Base-by-base conservation (phyloP, 768 basidiomycete genomes). In the Auriscalpium microsporum region DNA sequence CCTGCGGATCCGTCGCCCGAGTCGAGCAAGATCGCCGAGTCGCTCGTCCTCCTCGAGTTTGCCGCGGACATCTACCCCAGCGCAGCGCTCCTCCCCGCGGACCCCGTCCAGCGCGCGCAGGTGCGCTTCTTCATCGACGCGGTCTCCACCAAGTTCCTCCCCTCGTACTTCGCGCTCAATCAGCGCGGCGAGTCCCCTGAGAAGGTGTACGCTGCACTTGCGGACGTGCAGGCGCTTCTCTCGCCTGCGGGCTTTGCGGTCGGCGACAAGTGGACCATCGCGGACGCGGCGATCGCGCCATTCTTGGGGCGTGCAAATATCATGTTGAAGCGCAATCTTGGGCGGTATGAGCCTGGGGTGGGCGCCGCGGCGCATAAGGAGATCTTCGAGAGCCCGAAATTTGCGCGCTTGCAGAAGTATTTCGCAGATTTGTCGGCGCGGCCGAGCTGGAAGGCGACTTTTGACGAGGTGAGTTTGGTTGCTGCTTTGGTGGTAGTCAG, bases 11-110 rank as follows among this genome's bases (percentile, higher is more conserved):
- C 84, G 0, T 78, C 82, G 2, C 72, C 77, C 0, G 78, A 79
- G 17, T 80, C 82, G 6, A 60, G 68, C 49, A 84, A 84, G 62
- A 60, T 86, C 57, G 71, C 79, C 3, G 84, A 86, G 62, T 83
- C 82, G 3, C 75, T 79, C 23, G 68, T 84, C 36, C 75, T 84
- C 48, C 69, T 84, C 52, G 82, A 86, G 62, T 80, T 84, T 65
- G 65, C 84, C 52, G 79, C 81, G 2, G 83, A 83, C 63, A 65
- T 83, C 46, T 77, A 73, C 62, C 74, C 76, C 0, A 62, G 69
- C 45, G 71, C 75, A 21, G 46, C 54, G 11, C 70, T 83, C 14
- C 72, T 80, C 13, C 82, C 84, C 0, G 64, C 67, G 5, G 78
- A 82, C 61, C 79, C 79, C 0, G 73, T 84, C 40, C 58, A 63